phyloP scores from a whole-genome alignment of 169 alveolate genomes.

The Plasmodium coatneyi region DNA sequence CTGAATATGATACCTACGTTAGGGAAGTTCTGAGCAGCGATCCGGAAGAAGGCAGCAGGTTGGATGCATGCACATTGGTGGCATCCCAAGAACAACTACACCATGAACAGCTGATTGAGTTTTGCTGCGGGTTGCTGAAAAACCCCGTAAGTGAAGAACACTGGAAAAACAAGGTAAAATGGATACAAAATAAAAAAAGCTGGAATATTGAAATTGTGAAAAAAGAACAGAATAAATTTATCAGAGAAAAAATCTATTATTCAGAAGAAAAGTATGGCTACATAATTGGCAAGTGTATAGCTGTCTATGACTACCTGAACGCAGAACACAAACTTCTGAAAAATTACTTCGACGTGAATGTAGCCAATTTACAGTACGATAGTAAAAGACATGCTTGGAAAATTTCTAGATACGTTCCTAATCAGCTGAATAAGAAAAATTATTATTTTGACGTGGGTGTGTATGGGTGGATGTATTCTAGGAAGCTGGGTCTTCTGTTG shows the following conservation, averaged over 20 bases:
- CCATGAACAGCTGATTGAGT: background rate
- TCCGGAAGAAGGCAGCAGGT: background rate
- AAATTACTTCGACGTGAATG: conserved; percentile 4
- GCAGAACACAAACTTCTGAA: background rate
- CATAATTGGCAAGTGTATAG: conserved; percentile 2
- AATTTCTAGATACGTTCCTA: conserved; percentile 78
- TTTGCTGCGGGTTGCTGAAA: background rate
- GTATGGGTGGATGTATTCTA: conserved; percentile 79
- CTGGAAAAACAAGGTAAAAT: background rate
- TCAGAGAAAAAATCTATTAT: background rate
- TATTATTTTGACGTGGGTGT: conserved; percentile 76
- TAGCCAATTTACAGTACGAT: background rate
- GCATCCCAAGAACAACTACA: background rate
- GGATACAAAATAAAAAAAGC: conserved; percentile 2
- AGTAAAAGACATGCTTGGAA: conserved; percentile 73
- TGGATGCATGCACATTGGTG: background rate
- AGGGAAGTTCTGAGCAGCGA: background rate
- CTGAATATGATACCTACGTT: background rate
- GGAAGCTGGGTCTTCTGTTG: conserved; percentile 48
- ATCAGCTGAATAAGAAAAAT: conserved; percentile 76
- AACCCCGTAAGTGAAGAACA: background rate
- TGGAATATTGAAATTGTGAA: conserved; percentile 11
- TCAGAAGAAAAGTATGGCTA: conserved; percentile 26
- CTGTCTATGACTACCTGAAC: conserved; percentile 8
- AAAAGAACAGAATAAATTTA: background rate